Conservation (phyloP, 139 green algal genomes). For the Picochlorum sp. region DNA sequence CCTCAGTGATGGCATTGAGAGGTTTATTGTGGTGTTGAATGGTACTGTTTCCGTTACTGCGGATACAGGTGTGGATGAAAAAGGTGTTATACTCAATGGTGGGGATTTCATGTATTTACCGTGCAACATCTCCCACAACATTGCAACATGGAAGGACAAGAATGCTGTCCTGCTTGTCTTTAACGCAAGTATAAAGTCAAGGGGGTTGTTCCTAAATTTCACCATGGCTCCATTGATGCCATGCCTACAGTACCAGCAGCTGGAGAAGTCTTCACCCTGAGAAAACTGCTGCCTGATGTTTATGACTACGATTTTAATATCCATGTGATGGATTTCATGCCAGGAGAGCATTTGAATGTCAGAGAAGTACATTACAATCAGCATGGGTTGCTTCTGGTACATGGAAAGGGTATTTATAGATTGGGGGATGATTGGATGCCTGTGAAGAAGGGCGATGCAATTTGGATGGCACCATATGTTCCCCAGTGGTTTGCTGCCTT, state of each 20-base stretch:
- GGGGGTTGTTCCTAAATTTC: conserved; percentile 29
- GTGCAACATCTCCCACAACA: conserved; percentile 11
- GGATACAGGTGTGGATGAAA: neutral
- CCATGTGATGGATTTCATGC: conserved; percentile 92
- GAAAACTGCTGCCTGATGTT: conserved; percentile 83
- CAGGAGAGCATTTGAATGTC: conserved; percentile 57
- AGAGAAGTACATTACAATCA: conserved; percentile 98
- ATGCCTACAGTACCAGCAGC: conserved; percentile 46
- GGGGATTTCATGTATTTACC: conserved; percentile 76
- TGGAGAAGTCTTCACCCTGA: conserved; percentile 80
- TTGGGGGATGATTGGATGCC: conserved; percentile 77
- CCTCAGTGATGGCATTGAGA: conserved; percentile 38
- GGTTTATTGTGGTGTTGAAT: conserved; percentile 74
- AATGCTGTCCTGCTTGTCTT: conserved; percentile 59
- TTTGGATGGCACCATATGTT: conserved; percentile 84
- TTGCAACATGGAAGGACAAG: conserved; percentile 12
- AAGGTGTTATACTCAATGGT: conserved; percentile 26
- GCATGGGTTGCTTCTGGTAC: conserved; percentile 85
- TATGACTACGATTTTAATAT: conserved; percentile 91
- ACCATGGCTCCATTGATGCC: conserved; percentile 48
- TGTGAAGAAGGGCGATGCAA: conserved; percentile 58
- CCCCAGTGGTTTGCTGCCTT: conserved; percentile 86
- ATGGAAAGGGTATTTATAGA: conserved; percentile 89
- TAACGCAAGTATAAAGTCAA: conserved; percentile 45
- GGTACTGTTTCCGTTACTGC: conserved; percentile 34